Evolutionary conservation across 1,284 basidiomycete genomes (phyloP).

Genomic region (Ceratobasidium sp.): DNA sequence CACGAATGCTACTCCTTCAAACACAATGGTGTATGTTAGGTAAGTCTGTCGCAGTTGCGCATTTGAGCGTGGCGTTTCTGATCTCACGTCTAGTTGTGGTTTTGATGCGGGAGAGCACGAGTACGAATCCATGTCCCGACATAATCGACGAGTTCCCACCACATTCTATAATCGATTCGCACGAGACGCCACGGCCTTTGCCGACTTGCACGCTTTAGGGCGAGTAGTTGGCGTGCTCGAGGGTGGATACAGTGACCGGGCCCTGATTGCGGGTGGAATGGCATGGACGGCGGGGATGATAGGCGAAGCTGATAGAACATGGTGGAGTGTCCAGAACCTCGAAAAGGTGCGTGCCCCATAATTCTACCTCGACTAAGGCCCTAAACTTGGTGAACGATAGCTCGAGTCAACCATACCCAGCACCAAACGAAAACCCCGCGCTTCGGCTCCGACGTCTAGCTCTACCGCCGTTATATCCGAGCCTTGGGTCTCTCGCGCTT

Average conservation of each 20-base stretch:
- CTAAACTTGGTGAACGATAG: background rate
- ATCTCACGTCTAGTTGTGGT: constrained; percentile 72
- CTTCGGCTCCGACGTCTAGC: constrained; percentile 63
- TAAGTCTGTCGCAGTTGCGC: constrained; percentile 54
- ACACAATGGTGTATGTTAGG: constrained; percentile 90
- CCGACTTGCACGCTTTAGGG: constrained; percentile 76
- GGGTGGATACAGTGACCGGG: constrained; percentile 94
- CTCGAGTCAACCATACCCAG: constrained; percentile 70
- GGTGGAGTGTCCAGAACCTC: constrained; percentile 81
- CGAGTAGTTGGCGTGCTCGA: constrained; percentile 91
- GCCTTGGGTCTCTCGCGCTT: constrained; percentile 71
- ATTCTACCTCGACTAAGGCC: background rate
- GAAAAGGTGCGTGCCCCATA: constrained; percentile 64
- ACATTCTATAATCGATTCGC: constrained; percentile 91
- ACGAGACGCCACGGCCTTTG: constrained; percentile 76
- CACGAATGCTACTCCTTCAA: constrained; percentile 76
- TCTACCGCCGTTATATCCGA: constrained; percentile 60
- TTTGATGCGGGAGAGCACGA: constrained; percentile 97
- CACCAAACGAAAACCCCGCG: constrained; percentile 71
- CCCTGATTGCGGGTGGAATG: constrained; percentile 84
- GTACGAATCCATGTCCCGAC: constrained; percentile 91
- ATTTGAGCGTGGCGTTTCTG: background rate
- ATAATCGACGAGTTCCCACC: constrained; percentile 89
- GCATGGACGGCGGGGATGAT: constrained; percentile 80
- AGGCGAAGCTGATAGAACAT: constrained; percentile 60